Evolutionary conservation across 2,329 filamentous ascomycete genomes (phyloP).

Genomic region (Clonostachys chloroleuca): DNA sequence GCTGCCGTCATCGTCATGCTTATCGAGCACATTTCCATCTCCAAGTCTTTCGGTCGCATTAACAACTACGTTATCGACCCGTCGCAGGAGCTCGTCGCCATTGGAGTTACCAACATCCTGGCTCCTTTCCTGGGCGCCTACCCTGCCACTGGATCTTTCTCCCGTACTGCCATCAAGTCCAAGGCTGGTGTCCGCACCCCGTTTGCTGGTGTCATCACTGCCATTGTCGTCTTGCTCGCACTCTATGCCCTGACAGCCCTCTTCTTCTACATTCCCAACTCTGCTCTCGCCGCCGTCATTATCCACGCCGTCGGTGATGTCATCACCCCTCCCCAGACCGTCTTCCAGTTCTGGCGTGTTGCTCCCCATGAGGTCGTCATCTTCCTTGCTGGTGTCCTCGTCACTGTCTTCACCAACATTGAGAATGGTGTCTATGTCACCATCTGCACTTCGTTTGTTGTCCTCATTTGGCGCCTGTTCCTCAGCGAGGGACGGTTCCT

Average conservation of each 20-base stretch:
- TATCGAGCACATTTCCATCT: constrained; percentile 79
- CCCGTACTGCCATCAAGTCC: constrained; percentile 88
- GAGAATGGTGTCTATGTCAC: constrained; percentile 86
- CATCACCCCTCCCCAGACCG: constrained; percentile 75
- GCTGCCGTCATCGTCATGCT: constrained; percentile 73
- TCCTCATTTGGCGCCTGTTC: constrained; percentile 74
- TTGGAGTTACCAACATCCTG: constrained; percentile 70
- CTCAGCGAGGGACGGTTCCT: constrained; percentile 77
- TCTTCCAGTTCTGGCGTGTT: constrained; percentile 86
- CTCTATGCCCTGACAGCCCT: constrained; percentile 79
- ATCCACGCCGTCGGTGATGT: constrained; percentile 88
- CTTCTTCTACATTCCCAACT: constrained; percentile 84
- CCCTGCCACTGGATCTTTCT: constrained; percentile 86
- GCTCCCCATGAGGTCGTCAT: constrained; percentile 78
- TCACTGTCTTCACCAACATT: constrained; percentile 77
- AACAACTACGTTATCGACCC: constrained; percentile 81
- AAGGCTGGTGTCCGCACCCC: constrained; percentile 88
- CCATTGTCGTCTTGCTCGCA: constrained; percentile 74
- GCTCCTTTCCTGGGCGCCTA: constrained; percentile 79
- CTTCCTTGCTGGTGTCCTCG: constrained; percentile 80
- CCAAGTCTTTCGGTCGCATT: constrained; percentile 75
- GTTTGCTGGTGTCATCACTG: constrained; percentile 81
- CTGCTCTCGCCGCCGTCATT: constrained; percentile 75
- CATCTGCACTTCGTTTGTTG: constrained; percentile 61
- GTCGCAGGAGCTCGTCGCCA: constrained; percentile 74